A percentile compares a stretch with the other conserved stretches of the same genome.
phyloP scores from a whole-genome alignment of 2,329 filamentous ascomycete genomes.

The Geosmithia morbida region DNA sequence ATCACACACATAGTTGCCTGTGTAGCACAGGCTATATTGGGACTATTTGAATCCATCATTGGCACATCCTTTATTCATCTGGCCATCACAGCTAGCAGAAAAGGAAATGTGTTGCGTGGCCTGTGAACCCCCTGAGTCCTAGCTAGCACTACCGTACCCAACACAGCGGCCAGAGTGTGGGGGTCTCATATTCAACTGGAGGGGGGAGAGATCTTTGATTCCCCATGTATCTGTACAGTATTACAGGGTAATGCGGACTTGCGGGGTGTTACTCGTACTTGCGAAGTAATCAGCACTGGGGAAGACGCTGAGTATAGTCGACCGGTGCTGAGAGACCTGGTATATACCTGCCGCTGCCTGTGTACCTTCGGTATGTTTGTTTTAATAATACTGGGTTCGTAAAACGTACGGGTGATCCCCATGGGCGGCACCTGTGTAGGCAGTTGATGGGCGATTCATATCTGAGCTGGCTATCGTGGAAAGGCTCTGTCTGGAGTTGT shows the following conservation, averaged over 20 bases:
- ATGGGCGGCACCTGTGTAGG: background rate
- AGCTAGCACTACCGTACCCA: background rate
- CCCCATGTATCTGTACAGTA: background rate
- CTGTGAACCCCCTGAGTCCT: background rate
- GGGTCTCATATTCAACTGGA: background rate
- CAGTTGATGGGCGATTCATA: background rate
- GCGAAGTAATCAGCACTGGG: background rate
- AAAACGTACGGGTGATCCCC: background rate
- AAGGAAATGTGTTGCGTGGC: background rate
- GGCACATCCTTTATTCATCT: background rate
- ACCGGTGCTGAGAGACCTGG: background rate
- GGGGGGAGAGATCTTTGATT: background rate
- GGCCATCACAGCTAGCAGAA: background rate
- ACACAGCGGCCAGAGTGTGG: background rate
- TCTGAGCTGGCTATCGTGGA: too few relatives aligned
- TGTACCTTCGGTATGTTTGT: background rate
- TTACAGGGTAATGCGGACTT: background rate
- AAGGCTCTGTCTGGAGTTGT: too few relatives aligned
- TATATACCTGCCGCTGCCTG: background rate
- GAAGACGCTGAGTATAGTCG: background rate
- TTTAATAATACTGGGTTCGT: background rate
- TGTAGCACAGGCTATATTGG: too few relatives aligned
- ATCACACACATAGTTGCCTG: background rate
- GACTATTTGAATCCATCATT: background rate
- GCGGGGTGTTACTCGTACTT: background rate